These are phyloP conservation scores for Galerina marginata DNA, from an alignment of 768 basidiomycete species.

Conservation along the genomic window DNA sequence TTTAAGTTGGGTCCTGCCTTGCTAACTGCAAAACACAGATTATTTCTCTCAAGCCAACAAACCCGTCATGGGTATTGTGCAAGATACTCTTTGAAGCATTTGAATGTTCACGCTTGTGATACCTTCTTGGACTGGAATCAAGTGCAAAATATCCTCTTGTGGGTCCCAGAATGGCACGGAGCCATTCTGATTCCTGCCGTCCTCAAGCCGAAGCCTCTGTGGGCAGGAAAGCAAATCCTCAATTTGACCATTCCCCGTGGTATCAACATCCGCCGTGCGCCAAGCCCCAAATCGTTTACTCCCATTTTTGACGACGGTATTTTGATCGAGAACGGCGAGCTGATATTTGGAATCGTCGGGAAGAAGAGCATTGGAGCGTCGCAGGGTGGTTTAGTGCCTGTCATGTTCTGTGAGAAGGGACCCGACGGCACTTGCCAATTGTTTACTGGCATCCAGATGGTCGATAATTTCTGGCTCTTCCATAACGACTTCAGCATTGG, in stretches of 20 bases:
- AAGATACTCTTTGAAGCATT: slow-evolving; percentile 97
- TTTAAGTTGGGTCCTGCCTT: not conserved
- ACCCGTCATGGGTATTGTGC: slow-evolving; percentile 99
- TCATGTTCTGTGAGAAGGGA: slow-evolving; percentile 97
- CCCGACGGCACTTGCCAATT: slow-evolving; percentile 88
- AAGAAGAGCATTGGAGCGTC: slow-evolving; percentile 99
- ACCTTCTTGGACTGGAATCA: slow-evolving; percentile 94
- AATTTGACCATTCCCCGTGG: slow-evolving; percentile 92
- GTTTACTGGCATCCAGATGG: slow-evolving; percentile 92
- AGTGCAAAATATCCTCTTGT: slow-evolving; percentile 96
- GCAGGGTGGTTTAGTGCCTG: slow-evolving; percentile 92
- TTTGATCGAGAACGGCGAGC: slow-evolving; percentile 95
- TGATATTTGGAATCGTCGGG: slow-evolving; percentile 93
- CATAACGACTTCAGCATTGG: slow-evolving; percentile 99
- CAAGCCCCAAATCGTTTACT: slow-evolving; percentile 78
- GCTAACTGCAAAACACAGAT: slow-evolving; percentile 60
- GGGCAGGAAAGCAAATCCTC: slow-evolving; percentile 97
- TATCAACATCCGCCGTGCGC: slow-evolving; percentile 83
- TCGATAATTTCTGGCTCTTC: slow-evolving; percentile 98
- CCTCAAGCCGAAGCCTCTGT: slow-evolving; percentile 96
- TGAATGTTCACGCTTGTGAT: slow-evolving; percentile 96
- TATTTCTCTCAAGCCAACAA: slow-evolving; percentile 99
- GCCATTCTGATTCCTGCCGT: slow-evolving; percentile 90
- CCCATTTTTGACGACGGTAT: slow-evolving; percentile 94
- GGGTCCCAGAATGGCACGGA: slow-evolving; percentile 99